phyloP scores from a whole-genome alignment of 192 early-diverging fungal genomes.

The Piromyces finnis region DNA sequence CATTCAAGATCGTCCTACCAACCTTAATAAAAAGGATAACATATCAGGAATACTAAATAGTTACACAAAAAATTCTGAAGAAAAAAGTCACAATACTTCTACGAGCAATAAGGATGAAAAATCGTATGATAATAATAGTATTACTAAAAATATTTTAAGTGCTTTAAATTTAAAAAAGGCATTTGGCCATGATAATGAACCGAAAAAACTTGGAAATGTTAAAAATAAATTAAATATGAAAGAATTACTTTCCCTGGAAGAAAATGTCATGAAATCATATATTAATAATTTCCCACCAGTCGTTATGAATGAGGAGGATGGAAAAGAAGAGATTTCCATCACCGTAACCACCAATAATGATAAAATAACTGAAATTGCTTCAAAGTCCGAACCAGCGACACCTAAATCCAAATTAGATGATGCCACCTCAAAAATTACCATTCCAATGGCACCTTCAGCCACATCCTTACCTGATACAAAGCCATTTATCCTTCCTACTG shows the following conservation, averaged over 20 bases:
- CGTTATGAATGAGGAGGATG: background rate
- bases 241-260: background rate
- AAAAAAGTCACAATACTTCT: background rate
- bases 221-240: background rate
- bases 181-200: background rate
- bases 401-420: too few species aligned
- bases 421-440: too few species aligned
- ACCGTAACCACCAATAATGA: too few species aligned
- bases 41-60: too few species aligned
- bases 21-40: too few species aligned
- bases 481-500: too few species aligned
- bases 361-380: too few species aligned
- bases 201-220: background rate
- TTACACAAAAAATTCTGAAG: background rate
- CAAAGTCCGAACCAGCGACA: too few species aligned
- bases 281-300: background rate
- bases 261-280: background rate
- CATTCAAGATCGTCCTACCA: background rate
- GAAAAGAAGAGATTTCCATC: too few species aligned
- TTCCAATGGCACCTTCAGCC: too few species aligned
- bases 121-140: background rate
- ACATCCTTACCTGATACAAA: too few species aligned
- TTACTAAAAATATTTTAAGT: background rate
- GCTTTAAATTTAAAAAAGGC: background rate
- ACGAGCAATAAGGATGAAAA: background rate